Conservation (phyloP, 148 eudicot genomes). For the Agrostemma githago region DNA sequence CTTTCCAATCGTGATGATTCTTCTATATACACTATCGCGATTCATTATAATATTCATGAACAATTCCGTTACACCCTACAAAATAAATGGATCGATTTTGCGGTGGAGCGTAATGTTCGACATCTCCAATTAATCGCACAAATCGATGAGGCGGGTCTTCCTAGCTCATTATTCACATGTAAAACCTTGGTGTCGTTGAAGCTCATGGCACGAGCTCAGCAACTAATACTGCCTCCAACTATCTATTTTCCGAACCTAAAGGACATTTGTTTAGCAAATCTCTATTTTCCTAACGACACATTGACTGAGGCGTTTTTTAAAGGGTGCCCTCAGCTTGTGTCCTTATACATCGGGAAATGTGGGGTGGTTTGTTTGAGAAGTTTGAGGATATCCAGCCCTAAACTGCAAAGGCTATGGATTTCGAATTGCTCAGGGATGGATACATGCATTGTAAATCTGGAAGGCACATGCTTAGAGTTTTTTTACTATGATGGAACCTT, state of each 20-base stretch:
- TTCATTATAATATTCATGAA: background rate
- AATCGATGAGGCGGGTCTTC: background rate
- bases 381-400: background rate
- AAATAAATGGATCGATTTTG: background rate
- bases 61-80: background rate
- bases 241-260: background rate
- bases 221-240: background rate
- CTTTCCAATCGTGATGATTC: background rate
- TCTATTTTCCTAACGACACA: background rate
- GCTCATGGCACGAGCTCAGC: background rate
- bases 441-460: background rate
- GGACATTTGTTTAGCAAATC: background rate
- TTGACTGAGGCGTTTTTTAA: background rate
- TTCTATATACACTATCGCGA: background rate
- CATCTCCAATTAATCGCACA: background rate
- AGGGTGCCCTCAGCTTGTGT: background rate
- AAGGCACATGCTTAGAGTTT: background rate
- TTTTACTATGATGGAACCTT: background rate
- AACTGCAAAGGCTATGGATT: background rate
- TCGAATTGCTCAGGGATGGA: background rate
- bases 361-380: background rate
- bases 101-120: slow-evolving; percentile 1
- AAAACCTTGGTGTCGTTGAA: background rate
- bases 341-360: background rate
- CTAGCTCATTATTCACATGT: background rate